Percentiles rank a stretch among this genome's conserved stretches.
phyloP scores from a whole-genome alignment of 345 rosid species.

The Brassica rapa region DNA sequence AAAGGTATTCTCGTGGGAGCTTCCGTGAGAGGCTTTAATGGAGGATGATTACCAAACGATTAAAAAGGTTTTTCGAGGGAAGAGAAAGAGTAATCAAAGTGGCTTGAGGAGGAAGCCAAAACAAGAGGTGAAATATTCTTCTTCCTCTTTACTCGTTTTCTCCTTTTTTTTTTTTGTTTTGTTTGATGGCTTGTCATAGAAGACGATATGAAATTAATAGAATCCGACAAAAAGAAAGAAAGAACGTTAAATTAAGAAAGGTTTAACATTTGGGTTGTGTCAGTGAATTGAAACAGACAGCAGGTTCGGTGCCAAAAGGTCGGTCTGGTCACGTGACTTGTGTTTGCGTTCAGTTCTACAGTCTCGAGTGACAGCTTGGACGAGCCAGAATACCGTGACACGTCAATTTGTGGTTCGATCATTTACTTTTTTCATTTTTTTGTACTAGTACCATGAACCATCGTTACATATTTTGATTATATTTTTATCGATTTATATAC shows the following conservation, averaged over 20 bases:
- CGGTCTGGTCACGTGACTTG: constrained; percentile 46
- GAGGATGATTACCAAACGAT: constrained; percentile 48
- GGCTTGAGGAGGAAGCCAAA: constrained; percentile 55
- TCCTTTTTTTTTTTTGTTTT: background rate
- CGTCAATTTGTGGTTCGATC: constrained; percentile 26
- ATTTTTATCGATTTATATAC: background rate
- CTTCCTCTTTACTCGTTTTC: constrained; percentile 22
- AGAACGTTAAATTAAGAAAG: constrained; percentile 29
- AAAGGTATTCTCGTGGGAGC: constrained; percentile 56
- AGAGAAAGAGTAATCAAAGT: constrained; percentile 28
- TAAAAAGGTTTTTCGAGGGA: constrained; percentile 6
- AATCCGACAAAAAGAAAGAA: background rate
- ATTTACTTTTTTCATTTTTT: constrained; percentile 8
- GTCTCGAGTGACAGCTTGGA: constrained; percentile 34
- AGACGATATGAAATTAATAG: constrained; percentile 40
- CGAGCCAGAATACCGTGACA: constrained; percentile 40
- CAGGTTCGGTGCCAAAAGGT: constrained; percentile 29
- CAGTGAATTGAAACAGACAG: constrained; percentile 21
- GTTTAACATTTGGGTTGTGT: constrained; percentile 33
- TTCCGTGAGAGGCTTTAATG: constrained; percentile 63
- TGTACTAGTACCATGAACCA: background rate
- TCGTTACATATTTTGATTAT: background rate
- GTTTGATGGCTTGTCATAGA: constrained; percentile 51
- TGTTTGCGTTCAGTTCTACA: constrained; percentile 14
- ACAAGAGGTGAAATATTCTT: constrained; percentile 26